Conservation (phyloP, 176 grass and related monocot species). For the Sorghum bicolor region DNA sequence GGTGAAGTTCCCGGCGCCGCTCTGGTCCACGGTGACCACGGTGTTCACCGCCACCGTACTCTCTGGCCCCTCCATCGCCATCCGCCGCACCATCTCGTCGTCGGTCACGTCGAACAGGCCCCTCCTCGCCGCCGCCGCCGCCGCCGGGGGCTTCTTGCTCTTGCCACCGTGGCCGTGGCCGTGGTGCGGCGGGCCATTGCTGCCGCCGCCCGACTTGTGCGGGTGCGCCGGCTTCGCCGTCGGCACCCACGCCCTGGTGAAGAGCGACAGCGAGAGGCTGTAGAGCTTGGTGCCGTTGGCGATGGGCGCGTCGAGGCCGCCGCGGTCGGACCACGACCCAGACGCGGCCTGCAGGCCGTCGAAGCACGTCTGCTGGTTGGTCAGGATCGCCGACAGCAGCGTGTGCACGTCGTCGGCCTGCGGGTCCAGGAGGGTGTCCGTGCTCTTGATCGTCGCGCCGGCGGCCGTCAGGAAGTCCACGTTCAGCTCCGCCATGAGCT, state of each 20-base stretch:
- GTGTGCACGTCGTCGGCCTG: constrained; percentile 68
- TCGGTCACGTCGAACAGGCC: constrained; percentile 41
- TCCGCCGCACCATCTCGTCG: constrained; percentile 40
- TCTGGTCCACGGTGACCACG: constrained; percentile 55
- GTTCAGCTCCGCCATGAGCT: constrained; percentile 72
- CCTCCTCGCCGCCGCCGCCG: background rate
- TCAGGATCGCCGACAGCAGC: constrained; percentile 81
- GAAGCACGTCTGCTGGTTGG: constrained; percentile 84
- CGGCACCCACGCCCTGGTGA: constrained; percentile 76
- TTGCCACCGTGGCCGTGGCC: constrained; percentile 23
- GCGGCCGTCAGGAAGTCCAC: constrained; percentile 64
- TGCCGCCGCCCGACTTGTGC: constrained; percentile 1
- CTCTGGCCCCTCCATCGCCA: constrained; percentile 35
- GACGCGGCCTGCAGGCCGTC: constrained; percentile 56
- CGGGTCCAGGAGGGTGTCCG: constrained; percentile 58
- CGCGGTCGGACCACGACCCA: constrained; percentile 36
- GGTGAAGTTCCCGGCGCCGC: constrained; percentile 57
- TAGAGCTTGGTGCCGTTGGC: constrained; percentile 68
- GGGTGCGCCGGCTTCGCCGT: constrained; percentile 20
- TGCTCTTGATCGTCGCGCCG: constrained; percentile 32
- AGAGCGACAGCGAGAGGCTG: constrained; percentile 76
- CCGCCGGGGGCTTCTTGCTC: background rate
- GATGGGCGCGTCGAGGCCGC: constrained; percentile 47
- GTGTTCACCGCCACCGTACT: constrained; percentile 39
- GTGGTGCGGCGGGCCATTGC: background rate